These are phyloP conservation scores for Phanerodontia chrysosporium DNA, from an alignment of 768 basidiomycete genomes.

Conservation along the genomic window DNA sequence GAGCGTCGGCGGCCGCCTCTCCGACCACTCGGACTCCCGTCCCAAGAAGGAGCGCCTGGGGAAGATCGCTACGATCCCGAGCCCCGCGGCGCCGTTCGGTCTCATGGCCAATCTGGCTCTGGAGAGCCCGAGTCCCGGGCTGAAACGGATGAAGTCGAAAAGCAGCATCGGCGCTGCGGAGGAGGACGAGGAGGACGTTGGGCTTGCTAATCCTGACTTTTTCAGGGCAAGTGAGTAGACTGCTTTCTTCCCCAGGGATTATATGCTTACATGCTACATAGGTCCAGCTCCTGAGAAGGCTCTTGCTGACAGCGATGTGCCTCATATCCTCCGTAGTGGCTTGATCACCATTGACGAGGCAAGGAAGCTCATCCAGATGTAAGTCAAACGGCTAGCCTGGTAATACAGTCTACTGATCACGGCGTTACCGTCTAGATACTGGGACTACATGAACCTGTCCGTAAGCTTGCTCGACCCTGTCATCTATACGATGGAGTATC, in stretches of 20 bases:
- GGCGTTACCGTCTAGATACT: slow-evolving; percentile 45
- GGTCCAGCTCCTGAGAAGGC: slow-evolving; percentile 28
- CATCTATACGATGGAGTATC: slow-evolving; percentile 79
- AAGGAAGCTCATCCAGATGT: slow-evolving; percentile 73
- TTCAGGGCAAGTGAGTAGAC: slow-evolving; percentile 56
- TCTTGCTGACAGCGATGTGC: slow-evolving; percentile 44
- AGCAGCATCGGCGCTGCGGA: slow-evolving; percentile 31
- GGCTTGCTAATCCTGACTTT: slow-evolving; percentile 65
- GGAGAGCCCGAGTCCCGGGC: slow-evolving; percentile 28
- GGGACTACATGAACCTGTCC: slow-evolving; percentile 75
- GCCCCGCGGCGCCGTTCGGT: slow-evolving; percentile 66
- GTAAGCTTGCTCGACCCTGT: slow-evolving; percentile 76
- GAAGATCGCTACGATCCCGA: slow-evolving; percentile 56
- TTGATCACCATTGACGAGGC: slow-evolving; percentile 63
- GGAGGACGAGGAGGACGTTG: slow-evolving; percentile 45
- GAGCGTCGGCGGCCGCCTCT: neutral
- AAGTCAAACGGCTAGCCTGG: slow-evolving; percentile 15
- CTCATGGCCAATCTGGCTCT: slow-evolving; percentile 65
- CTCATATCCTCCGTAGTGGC: slow-evolving; percentile 61
- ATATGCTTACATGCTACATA: slow-evolving; percentile 28
- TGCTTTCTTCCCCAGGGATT: slow-evolving; percentile 19
- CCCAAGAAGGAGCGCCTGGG: slow-evolving; percentile 16
- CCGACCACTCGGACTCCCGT: slow-evolving; percentile 10
- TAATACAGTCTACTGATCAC: neutral
- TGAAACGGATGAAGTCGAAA: slow-evolving; percentile 18